These are phyloP conservation scores for Mycosarcoma mackinlayi DNA, from an alignment of 1,284 basidiomycete genomes.

Conservation along the genomic window DNA sequence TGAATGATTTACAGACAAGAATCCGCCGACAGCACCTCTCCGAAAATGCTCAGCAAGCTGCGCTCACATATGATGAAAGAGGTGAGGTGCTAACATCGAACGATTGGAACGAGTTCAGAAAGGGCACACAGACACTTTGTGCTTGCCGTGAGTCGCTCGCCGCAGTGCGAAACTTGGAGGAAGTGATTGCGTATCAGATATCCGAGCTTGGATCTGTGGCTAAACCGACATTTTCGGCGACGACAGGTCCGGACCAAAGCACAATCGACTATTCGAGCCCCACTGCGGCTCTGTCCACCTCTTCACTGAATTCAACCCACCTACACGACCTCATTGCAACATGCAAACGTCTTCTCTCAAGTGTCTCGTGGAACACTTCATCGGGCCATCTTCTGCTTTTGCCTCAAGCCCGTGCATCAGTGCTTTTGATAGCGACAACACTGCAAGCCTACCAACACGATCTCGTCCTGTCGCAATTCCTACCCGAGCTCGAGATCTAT, in stretches of 20 bases:
- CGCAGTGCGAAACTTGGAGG: conserved; percentile 20
- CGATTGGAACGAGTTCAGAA: conserved; percentile 48
- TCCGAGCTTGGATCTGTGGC: conserved; percentile 25
- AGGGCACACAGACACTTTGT: conserved; percentile 26
- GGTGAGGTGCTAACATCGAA: conserved; percentile 26
- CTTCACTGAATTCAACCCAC: conserved; percentile 26
- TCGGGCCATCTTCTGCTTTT: conserved; percentile 70
- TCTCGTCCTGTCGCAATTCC: conserved; percentile 86
- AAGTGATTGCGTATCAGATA: conserved; percentile 33
- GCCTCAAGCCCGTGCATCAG: conserved; percentile 73
- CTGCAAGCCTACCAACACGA: conserved; percentile 82
- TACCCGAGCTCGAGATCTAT: conserved; percentile 80
- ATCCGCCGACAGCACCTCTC: conserved; percentile 25
- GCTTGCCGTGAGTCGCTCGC: conserved; percentile 27
- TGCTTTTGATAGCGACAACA: conserved; percentile 77
- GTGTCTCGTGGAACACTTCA: conserved; percentile 16
- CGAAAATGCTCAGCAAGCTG: conserved; percentile 14
- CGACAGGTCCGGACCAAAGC: background rate
- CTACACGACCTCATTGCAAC: conserved; percentile 25
- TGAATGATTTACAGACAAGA: conserved; percentile 9
- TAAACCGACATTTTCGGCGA: conserved; percentile 1
- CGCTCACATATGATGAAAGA: conserved; percentile 33
- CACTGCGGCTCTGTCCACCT: conserved; percentile 18
- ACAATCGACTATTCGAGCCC: conserved; percentile 22
- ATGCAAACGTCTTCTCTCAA: conserved; percentile 23